Conservation (phyloP, 2,329 filamentous ascomycete genomes). For the Fusarium ramigenum region DNA sequence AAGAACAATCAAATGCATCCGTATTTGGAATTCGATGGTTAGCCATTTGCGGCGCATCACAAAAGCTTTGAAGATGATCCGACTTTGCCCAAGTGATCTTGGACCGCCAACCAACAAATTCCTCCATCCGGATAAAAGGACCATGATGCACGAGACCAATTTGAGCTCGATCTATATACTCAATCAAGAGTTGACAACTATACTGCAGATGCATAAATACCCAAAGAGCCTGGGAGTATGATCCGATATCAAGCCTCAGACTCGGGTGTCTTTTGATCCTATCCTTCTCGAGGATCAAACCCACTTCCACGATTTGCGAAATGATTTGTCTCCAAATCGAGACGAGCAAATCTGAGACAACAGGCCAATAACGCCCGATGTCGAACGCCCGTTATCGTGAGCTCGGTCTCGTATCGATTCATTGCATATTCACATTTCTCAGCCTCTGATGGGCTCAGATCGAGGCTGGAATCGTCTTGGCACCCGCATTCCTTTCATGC, state of each 20-base stretch:
- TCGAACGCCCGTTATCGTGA: conserved; percentile 6
- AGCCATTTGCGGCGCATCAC: background rate
- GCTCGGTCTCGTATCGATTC: background rate
- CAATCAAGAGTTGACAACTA: background rate
- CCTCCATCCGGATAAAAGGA: background rate
- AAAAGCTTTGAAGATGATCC: background rate
- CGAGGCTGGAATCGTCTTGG: conserved; percentile 16
- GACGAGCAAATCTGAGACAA: conserved; percentile 9
- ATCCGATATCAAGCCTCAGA: background rate
- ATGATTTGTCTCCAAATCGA: conserved; percentile 10
- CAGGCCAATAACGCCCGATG: background rate
- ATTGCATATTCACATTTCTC: background rate
- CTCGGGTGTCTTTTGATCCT: conserved; percentile 3
- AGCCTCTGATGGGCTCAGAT: conserved; percentile 18
- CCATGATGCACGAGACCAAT: background rate
- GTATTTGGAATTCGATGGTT: background rate
- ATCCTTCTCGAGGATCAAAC: background rate
- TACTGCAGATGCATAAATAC: conserved; percentile 1
- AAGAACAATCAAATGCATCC: background rate
- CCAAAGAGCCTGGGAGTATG: background rate
- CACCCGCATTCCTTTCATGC: conserved; percentile 29
- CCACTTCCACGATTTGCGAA: conserved; percentile 13
- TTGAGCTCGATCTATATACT: background rate
- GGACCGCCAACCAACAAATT: background rate
- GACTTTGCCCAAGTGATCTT: background rate